Base-by-base conservation (phyloP, 75 land plant genomes). In the Picea glauca region DNA sequence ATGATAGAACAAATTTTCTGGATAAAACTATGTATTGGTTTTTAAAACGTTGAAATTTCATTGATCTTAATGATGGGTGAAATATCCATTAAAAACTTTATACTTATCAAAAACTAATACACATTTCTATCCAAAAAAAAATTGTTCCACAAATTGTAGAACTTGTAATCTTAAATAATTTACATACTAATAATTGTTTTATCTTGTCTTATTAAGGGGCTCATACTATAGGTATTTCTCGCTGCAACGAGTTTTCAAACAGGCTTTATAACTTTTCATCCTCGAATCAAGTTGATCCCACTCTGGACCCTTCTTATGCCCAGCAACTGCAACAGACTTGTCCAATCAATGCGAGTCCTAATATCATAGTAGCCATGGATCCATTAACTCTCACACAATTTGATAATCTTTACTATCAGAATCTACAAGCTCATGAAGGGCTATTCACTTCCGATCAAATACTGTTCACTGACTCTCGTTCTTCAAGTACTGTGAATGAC, bases 171-270 rank as follows among this genome's bases (percentile, higher is more conserved):
- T 2, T 35, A 35, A 35, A 2, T 35, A 35, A 35, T 61, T 61
- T 17, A 18, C 4, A 61, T 21, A 15, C 13, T 77, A 58, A 32
- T 13, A 58, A 20, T 60, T 72, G 58, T 12, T 46, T 46, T 46
- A 6, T 8, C 0, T 43, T 43, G 8, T 7, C 6, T 46, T 68
- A 54, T 62, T 86, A 88, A 91, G 92, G 74, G 5, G 93, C 93
- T 0, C 98, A 96, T 78, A 90, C 96, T 26, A 58, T 96, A 8
- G 98, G 98, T 43, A 80, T 94, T 66, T 79, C 90, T 15, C 94
- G 90, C 79, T 96, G 98, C 79, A 60, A 70, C 67, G 63, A 78
- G 23, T 85, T 96, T 75, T 17, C 87, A 0, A 81, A 82, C 80
- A 80, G 95, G 62, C 80, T 91, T 2, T 87, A 84, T 86, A 78